Base-by-base conservation (phyloP, 2,329 filamentous ascomycete genomes). In the Sclerotinia minor region DNA sequence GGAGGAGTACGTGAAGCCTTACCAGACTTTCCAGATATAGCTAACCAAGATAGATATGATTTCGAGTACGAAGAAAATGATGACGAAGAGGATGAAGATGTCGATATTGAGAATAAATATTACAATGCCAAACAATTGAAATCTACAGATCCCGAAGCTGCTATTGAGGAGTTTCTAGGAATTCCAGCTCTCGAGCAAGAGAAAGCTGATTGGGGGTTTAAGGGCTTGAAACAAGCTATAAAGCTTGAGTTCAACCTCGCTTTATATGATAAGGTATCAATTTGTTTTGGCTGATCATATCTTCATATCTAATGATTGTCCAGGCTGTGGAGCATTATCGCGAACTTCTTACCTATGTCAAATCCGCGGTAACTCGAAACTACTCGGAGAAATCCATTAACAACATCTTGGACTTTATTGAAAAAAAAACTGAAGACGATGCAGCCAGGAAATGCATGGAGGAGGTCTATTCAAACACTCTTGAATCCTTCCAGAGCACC, bases 381-480 rank as follows among this genome's bases (percentile, higher is more conserved):
- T 98, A 98, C 80, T 97, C 95, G 1, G 95, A 99, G 80, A 98
- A 98, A 79, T 98, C 94, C 17, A 97, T 99, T 82, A 98, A 98
- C 81, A 98, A 97, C 79, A 97, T 99, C 89, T 88, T 99, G 58
- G 95, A 98, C 81, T 96, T 91, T 78, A 95, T 99, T 72, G 94
- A 98, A 79, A 98, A 97, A 80, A 91, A 87, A n/a, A 84, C 87
- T 17, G 85, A 89, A 50, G 89, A 89, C 68, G 85, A 88, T 9
- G 87, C 88, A 54, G 89, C 91, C 32, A 90, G 90, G 75, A 83
- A 86, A 71, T 94, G 90, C 79, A 96, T 98, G 88, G 94, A 97
- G 78, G 86, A 92, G 72, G 97, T 99, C 82, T 99, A 98, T 80
- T 94, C 92, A 1, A 83, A 95, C 73, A 99, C 95, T 1, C 87